Evolutionary conservation across 176 grass and related monocot genomes (phyloP).

Genomic region (Eragrostis nindensis): DNA sequence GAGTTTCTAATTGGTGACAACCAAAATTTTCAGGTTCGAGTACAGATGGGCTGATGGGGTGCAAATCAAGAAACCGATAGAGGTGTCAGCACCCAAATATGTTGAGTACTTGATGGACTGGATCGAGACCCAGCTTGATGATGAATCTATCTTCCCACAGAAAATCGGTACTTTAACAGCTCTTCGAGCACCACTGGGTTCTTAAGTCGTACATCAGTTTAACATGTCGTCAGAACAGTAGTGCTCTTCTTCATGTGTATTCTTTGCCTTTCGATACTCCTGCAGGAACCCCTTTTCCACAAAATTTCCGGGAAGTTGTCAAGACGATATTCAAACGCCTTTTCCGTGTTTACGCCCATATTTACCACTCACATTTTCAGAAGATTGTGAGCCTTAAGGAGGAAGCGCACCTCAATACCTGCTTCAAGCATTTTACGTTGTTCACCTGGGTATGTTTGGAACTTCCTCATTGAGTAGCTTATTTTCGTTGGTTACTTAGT

Average conservation of each 20-base stretch:
- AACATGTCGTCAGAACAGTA: background rate
- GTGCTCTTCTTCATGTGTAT: background rate
- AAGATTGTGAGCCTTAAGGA: slow-evolving; percentile 96
- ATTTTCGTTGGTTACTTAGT: background rate
- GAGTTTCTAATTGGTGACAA: background rate
- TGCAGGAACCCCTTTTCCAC: slow-evolving; percentile 80
- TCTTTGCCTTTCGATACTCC: background rate
- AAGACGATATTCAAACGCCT: slow-evolving; percentile 96
- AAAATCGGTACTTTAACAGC: slow-evolving; percentile 64
- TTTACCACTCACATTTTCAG: slow-evolving; percentile 94
- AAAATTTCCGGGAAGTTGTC: slow-evolving; percentile 80
- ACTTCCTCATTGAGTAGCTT: background rate
- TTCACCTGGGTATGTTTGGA: slow-evolving; percentile 80
- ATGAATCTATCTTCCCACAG: slow-evolving; percentile 93
- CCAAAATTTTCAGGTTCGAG: slow-evolving; percentile 68
- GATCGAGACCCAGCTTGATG: slow-evolving; percentile 89
- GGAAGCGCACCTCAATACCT: slow-evolving; percentile 97
- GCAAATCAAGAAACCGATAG: slow-evolving; percentile 95
- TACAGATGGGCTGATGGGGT: slow-evolving; percentile 99
- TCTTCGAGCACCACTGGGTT: background rate
- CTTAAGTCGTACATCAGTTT: background rate
- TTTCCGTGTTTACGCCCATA: slow-evolving; percentile 94
- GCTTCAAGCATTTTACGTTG: slow-evolving; percentile 98
- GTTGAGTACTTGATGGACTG: slow-evolving; percentile 98
- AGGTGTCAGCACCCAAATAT: slow-evolving; percentile 95